A percentile compares a stretch with the other conserved stretches of the same genome.
Evolutionary conservation across 176 grass and related monocot genomes (phyloP).

Genomic region (Oryza glaberrima): DNA sequence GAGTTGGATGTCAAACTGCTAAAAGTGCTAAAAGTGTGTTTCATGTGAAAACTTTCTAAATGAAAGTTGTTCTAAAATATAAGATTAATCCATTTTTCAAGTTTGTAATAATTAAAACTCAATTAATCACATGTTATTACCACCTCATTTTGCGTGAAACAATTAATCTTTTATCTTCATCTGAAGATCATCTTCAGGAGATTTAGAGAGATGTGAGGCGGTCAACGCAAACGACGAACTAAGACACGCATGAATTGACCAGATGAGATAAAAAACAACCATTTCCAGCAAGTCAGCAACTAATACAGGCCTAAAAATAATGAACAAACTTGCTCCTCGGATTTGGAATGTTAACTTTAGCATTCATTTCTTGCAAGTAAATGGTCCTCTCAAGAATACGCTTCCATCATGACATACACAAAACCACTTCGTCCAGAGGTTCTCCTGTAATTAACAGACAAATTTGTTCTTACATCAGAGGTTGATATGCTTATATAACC

Average conservation of each 20-base stretch:
- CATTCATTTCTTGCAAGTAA: background rate
- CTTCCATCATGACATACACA: constrained; percentile 87
- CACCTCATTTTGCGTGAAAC: too few species aligned
- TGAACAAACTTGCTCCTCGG: background rate
- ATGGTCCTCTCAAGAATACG: constrained; percentile 53
- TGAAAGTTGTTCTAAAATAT: too few species aligned
- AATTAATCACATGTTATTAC: too few species aligned
- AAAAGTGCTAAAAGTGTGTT: accelerated
- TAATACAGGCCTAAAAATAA: constrained; percentile 8
- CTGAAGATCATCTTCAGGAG: too few species aligned
- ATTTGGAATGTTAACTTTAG: background rate
- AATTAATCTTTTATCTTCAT: too few species aligned
- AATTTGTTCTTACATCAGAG: background rate
- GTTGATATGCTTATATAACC: too few species aligned
- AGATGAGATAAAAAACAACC: background rate
- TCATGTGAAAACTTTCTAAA: too few species aligned
- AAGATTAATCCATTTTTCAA: too few species aligned
- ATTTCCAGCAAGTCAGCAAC: background rate
- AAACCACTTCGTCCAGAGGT: constrained; percentile 58
- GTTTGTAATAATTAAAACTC: too few species aligned
- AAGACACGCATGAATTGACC: background rate
- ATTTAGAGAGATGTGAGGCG: background rate
- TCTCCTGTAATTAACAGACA: constrained; percentile 54
- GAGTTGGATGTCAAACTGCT: too few species aligned
- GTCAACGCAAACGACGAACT: background rate